Evolutionary conservation across 768 basidiomycete genomes (phyloP).

Genomic region (Sarcomyxa edulis): DNA sequence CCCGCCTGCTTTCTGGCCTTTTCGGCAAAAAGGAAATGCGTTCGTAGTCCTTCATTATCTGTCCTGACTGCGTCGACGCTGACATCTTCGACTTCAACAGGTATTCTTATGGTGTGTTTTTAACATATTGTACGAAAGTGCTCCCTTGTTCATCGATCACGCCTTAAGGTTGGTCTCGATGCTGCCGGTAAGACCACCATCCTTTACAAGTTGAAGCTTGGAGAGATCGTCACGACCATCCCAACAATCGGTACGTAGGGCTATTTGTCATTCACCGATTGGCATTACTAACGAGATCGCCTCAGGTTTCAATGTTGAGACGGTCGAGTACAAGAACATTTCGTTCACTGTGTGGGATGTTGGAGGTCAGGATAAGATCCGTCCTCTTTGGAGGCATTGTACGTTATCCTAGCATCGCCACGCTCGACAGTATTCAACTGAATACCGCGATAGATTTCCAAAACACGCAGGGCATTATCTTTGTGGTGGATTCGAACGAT

Average conservation of each 20-base stretch:
- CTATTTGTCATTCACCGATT: constrained; percentile 10
- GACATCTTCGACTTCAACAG: constrained; percentile 43
- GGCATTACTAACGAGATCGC: constrained; percentile 12
- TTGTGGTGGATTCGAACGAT: constrained; percentile 99
- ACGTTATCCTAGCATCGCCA: constrained; percentile 31
- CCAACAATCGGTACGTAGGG: constrained; percentile 95
- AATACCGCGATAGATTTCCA: constrained; percentile 79
- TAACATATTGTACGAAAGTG: constrained; percentile 10
- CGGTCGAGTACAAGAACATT: constrained; percentile 99
- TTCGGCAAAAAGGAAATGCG: constrained; percentile 99
- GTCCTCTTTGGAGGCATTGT: constrained; percentile 99
- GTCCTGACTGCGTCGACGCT: too few species aligned
- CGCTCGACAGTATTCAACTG: constrained; percentile 11
- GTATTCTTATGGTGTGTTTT: constrained; percentile 86
- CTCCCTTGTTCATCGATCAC: not conserved
- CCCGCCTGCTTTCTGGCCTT: constrained; percentile 71
- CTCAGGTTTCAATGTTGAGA: constrained; percentile 98
- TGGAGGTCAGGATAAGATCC: constrained; percentile 99
- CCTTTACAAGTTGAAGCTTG: constrained; percentile 98
- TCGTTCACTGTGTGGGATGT: constrained; percentile 99
- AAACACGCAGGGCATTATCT: constrained; percentile 99
- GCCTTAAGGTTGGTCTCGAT: constrained; percentile 88
- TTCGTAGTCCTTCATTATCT: constrained; percentile 42
- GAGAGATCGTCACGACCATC: constrained; percentile 99
- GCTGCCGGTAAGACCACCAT: constrained; percentile 99